Conservation (phyloP, 345 rosid genomes). For the Diplotaxis tenuifolia region DNA sequence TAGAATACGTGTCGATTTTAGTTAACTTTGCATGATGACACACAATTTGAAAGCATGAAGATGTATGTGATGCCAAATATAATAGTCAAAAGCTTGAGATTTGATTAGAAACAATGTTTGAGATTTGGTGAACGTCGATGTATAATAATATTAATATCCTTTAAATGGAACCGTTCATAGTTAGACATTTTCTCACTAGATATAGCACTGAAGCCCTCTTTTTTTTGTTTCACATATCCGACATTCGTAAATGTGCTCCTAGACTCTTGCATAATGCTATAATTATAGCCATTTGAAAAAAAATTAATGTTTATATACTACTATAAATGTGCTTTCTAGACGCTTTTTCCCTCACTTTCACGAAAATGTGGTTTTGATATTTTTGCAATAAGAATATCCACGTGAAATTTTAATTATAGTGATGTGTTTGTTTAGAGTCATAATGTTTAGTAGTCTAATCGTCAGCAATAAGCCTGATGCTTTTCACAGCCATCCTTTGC, state of each 20-base stretch:
- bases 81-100: conserved; percentile 1
- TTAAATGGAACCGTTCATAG: background rate
- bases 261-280: background rate
- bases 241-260: background rate
- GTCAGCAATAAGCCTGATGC: background rate
- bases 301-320: background rate
- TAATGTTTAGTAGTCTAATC: background rate
- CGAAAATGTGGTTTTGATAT: too few relatives aligned
- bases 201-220: background rate
- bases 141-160: background rate
- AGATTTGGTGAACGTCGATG: background rate
- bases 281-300: background rate
- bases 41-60: background rate
- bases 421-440: background rate
- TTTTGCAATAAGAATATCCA: background rate
- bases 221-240: background rate
- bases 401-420: background rate
- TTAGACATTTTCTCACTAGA: background rate
- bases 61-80: background rate
- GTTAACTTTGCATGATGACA: background rate
- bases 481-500: background rate
- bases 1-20: background rate
- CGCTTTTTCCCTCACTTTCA: too few relatives aligned
- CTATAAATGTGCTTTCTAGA: too few relatives aligned
- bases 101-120: background rate